Percentiles rank a stretch among this genome's conserved stretches.
Conservation (phyloP, 352 stramenopile genomes). For the Phytophthora pluvialis region DNA sequence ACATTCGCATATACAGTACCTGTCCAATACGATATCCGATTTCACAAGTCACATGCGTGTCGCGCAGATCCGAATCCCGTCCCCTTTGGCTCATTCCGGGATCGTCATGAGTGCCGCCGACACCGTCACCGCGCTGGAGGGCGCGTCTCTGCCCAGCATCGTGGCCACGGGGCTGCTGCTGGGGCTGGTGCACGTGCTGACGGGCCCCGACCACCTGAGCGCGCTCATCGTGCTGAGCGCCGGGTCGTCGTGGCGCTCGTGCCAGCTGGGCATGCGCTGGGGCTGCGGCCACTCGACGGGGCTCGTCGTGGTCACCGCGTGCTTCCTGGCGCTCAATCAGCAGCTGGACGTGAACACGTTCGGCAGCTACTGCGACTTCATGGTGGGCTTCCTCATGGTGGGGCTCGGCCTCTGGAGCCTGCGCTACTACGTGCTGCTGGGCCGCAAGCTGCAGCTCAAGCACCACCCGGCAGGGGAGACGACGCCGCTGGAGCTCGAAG, state of each 20-base stretch:
- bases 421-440: conserved; percentile 55
- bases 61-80: conserved; percentile 7
- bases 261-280: conserved; percentile 87
- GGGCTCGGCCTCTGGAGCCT: conserved; percentile 62
- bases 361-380: conserved; percentile 68
- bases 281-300: conserved; percentile 88
- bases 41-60: conserved; percentile 12
- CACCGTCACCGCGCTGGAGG: conserved; percentile 39
- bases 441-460: conserved; percentile 35
- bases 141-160: conserved; percentile 47
- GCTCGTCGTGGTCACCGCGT: conserved; percentile 70
- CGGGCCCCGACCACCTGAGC: conserved; percentile 84
- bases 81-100: neutral
- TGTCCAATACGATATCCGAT: neutral
- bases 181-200: conserved; percentile 60
- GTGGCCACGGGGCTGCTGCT: conserved; percentile 50
- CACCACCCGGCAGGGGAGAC: conserved; percentile 31
- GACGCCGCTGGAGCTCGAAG: conserved; percentile 38
- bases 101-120: conserved; percentile 27
- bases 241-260: conserved; percentile 70
- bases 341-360: conserved; percentile 56
- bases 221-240: conserved; percentile 86
- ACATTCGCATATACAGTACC: neutral
- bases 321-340: conserved; percentile 63
- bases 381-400: conserved; percentile 81